These are phyloP conservation scores for Candida anutae DNA, from an alignment of 1,139 yeast genomes.

Conservation along the genomic window DNA sequence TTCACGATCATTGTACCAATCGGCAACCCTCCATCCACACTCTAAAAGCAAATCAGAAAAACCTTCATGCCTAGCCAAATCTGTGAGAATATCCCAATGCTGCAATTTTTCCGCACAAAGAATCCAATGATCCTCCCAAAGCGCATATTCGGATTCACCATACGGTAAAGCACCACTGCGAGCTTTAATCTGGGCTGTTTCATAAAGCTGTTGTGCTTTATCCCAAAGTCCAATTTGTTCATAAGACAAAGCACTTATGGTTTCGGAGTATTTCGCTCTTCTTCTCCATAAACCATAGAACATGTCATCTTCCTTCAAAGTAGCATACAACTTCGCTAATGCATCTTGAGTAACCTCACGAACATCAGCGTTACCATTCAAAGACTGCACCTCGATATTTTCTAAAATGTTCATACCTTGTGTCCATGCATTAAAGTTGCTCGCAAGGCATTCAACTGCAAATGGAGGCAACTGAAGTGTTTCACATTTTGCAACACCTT, in stretches of 20 bases:
- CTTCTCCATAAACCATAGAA: slow-evolving; percentile 97
- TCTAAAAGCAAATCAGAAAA: slow-evolving; percentile 88
- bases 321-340: slow-evolving; percentile 78
- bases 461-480: slow-evolving; percentile 89
- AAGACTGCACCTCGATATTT: slow-evolving; percentile 58
- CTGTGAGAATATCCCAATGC: slow-evolving; percentile 97
- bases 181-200: slow-evolving; percentile 96
- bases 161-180: slow-evolving; percentile 93
- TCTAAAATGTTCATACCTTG: slow-evolving; percentile 80
- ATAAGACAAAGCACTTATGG: slow-evolving; percentile 84
- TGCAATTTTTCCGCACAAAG: slow-evolving; percentile 94
- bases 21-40: slow-evolving; percentile 99
- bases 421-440: slow-evolving; percentile 88
- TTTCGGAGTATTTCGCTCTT: slow-evolving; percentile 87
- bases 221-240: slow-evolving; percentile 97
- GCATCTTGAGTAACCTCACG: slow-evolving; percentile 89
- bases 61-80: slow-evolving; percentile 95
- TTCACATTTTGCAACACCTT: slow-evolving; percentile 69
- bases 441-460: slow-evolving; percentile 79
- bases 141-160: slow-evolving; percentile 88
- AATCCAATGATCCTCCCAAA: slow-evolving; percentile 99
- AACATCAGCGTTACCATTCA: slow-evolving; percentile 64
- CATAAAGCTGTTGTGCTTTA: slow-evolving; percentile 88
- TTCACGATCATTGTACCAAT: slow-evolving; percentile 94
- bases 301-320: slow-evolving; percentile 90